A percentile compares a stretch with the other conserved stretches of the same genome.
These are phyloP conservation scores for Capronia americana DNA, from an alignment of 2,329 filamentous ascomycete genomes.

Conservation along the genomic window DNA sequence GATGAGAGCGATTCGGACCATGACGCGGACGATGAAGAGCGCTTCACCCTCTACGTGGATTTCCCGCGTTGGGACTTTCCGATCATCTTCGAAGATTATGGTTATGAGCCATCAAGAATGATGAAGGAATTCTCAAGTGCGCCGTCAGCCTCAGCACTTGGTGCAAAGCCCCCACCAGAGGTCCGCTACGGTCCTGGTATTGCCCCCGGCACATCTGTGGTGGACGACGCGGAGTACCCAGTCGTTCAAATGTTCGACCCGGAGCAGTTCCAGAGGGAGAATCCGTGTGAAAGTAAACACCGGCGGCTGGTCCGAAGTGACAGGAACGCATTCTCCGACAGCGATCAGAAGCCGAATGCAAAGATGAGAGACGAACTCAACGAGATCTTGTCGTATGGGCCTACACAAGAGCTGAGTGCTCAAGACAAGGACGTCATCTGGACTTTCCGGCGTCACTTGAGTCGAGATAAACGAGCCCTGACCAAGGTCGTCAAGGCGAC, in stretches of 20 bases:
- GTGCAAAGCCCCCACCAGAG: constrained; percentile 81
- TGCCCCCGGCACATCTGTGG: constrained; percentile 65
- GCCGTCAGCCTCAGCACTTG: constrained; percentile 69
- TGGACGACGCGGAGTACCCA: constrained; percentile 56
- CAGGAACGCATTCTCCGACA: constrained; percentile 90
- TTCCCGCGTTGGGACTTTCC: constrained; percentile 95
- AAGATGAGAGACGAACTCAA: constrained; percentile 95
- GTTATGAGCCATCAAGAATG: constrained; percentile 84
- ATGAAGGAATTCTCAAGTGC: constrained; percentile 73
- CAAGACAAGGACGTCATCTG: constrained; percentile 97
- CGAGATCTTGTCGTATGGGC: constrained; percentile 86
- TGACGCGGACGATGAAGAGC: constrained; percentile 61
- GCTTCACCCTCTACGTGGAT: constrained; percentile 86
- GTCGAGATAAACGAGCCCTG: constrained; percentile 86
- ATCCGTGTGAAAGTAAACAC: constrained; percentile 95
- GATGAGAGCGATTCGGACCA: constrained; percentile 45
- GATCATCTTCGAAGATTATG: constrained; percentile 90
- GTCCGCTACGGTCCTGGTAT: constrained; percentile 92
- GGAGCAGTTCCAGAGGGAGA: constrained; percentile 85
- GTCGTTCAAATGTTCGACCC: constrained; percentile 91
- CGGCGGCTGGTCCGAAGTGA: constrained; percentile 88
- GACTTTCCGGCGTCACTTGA: constrained; percentile 96
- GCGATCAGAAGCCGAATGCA: constrained; percentile 93
- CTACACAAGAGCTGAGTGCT: constrained; percentile 82
- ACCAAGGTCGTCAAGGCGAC: constrained; percentile 99